Percentiles rank a stretch among this genome's conserved stretches.
These are phyloP conservation scores for Fraxinus dipetala DNA, from an alignment of 305 asterid genomes.

Conservation along the genomic window DNA sequence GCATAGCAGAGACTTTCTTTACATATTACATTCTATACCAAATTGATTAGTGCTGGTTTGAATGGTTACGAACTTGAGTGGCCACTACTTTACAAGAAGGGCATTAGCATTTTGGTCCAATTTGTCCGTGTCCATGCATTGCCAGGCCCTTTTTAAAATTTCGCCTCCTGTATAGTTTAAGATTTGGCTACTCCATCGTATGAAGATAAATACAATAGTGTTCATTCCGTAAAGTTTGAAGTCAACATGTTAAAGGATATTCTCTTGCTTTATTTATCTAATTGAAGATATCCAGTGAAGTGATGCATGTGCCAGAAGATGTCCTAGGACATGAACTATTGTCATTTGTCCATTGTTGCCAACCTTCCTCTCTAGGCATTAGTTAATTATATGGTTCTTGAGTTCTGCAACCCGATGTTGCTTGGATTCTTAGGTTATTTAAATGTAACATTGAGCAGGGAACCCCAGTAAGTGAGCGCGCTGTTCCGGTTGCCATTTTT, in stretches of 20 bases:
- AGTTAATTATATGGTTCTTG: conserved; percentile 5
- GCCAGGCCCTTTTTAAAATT: not conserved
- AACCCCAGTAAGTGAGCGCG: conserved; percentile 97
- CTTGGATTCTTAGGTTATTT: conserved; percentile 2
- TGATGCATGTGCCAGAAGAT: conserved; percentile 17
- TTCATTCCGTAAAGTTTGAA: not conserved
- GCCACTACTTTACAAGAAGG: conserved; percentile 2
- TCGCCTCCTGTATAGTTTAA: not conserved
- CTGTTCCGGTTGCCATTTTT: conserved; percentile 98
- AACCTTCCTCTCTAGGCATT: conserved; percentile 10
- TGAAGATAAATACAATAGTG: not conserved
- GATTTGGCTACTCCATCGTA: not conserved
- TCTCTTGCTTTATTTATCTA: not conserved
- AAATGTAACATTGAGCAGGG: conserved; percentile 63
- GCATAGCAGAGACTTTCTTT: not conserved
- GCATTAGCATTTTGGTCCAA: conserved; percentile 6
- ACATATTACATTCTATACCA: not conserved
- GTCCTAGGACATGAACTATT: conserved; percentile 10
- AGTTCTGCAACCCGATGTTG: not conserved
- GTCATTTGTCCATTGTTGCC: conserved; percentile 6
- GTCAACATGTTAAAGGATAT: conserved; percentile 3
- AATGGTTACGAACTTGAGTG: conserved; percentile 12
- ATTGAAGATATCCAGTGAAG: conserved; percentile 18
- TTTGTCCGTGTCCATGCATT: not conserved
- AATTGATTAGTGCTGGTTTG: not conserved